A percentile compares a stretch with the other conserved stretches of the same genome.
phyloP scores from a whole-genome alignment of 495 filamentous ascomycete species.

The Annulohypoxylon maeteangense region DNA sequence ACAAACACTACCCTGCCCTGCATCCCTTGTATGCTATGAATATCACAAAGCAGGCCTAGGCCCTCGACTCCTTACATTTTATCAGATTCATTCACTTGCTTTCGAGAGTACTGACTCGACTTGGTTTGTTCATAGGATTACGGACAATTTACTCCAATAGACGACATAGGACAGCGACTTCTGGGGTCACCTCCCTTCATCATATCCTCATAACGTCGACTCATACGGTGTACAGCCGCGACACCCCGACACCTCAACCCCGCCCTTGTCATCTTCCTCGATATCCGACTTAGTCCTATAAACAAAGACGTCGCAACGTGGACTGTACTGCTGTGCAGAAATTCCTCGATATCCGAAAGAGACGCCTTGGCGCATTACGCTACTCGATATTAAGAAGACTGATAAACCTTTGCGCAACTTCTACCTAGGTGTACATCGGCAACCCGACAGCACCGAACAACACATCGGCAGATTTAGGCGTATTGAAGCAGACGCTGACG shows the following conservation, averaged over 20 bases:
- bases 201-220: neutral
- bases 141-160: neutral
- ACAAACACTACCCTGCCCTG: slow-evolving; percentile 25
- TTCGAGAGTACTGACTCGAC: slow-evolving; percentile 30
- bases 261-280: slow-evolving; percentile 13
- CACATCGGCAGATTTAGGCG: neutral
- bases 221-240: slow-evolving; percentile 15
- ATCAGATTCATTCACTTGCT: neutral
- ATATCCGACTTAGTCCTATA: neutral
- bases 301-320: slow-evolving; percentile 10
- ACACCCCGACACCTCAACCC: slow-evolving; percentile 20
- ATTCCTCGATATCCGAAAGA: slow-evolving; percentile 18
- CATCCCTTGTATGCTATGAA: slow-evolving; percentile 20
- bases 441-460: neutral
- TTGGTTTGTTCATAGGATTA: slow-evolving; percentile 13
- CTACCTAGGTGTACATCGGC: neutral
- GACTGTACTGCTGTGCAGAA: slow-evolving; percentile 22
- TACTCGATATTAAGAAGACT: slow-evolving; percentile 2
- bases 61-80: slow-evolving; percentile 2
- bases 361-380: slow-evolving; percentile 2
- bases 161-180: slow-evolving; percentile 11
- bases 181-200: slow-evolving; percentile 7
- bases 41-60: slow-evolving; percentile 7
- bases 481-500: slow-evolving; percentile 18
- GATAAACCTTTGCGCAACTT: slow-evolving; percentile 10